These are phyloP conservation scores for Neoboletus magnificus DNA, from an alignment of 768 basidiomycete genomes.

Conservation along the genomic window DNA sequence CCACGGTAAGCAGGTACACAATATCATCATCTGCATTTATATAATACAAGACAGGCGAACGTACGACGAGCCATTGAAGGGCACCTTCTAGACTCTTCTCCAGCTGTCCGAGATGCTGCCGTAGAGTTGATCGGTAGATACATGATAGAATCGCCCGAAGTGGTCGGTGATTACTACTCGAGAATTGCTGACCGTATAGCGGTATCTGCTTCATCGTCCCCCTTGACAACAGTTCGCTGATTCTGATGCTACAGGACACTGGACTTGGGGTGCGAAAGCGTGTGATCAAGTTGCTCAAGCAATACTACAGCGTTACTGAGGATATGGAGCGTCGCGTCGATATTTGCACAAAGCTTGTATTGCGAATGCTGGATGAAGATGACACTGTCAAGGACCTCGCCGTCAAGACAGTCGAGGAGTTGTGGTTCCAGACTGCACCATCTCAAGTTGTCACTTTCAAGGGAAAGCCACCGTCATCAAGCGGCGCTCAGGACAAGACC, in stretches of 20 bases:
- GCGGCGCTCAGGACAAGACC: conserved; percentile 47
- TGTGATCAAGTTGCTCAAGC: conserved; percentile 90
- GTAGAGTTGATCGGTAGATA: conserved; percentile 98
- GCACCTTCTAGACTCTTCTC: conserved; percentile 86
- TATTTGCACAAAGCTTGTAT: conserved; percentile 76
- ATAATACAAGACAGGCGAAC: conserved; percentile 46
- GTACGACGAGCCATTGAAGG: conserved; percentile 87
- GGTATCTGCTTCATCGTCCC: conserved; percentile 43
- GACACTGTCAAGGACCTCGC: conserved; percentile 94
- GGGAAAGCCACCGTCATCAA: conserved; percentile 30
- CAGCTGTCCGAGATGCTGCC: conserved; percentile 94
- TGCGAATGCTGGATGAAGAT: conserved; percentile 89
- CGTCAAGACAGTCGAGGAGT: conserved; percentile 82
- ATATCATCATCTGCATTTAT: background rate
- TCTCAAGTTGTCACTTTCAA: conserved; percentile 38
- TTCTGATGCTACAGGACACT: conserved; percentile 62
- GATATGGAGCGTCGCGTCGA: conserved; percentile 64
- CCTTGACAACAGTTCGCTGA: background rate
- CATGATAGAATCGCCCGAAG: conserved; percentile 81
- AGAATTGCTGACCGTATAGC: conserved; percentile 89
- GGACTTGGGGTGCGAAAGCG: conserved; percentile 92
- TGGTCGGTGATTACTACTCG: conserved; percentile 87
- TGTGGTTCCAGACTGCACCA: conserved; percentile 67
- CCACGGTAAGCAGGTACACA: conserved; percentile 48
- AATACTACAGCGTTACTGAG: conserved; percentile 67